Conservation (phyloP, 352 stramenopile species). For the Phytophthora cactorum region DNA sequence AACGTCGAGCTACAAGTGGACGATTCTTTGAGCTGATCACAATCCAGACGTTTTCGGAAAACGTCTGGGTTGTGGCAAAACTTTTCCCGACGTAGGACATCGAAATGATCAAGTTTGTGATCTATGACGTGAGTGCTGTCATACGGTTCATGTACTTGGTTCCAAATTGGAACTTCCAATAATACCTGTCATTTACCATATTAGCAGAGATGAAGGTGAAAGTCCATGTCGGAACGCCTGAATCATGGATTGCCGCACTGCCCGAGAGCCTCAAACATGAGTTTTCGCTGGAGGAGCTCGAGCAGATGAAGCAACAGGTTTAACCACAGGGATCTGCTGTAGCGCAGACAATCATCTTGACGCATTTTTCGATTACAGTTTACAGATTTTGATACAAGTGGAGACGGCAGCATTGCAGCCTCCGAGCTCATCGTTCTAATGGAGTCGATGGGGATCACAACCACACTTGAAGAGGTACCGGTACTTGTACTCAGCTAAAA, state of each 20-base stretch:
- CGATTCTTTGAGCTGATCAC: neutral
- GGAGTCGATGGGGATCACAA: constrained; percentile 66
- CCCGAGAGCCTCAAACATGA: constrained; percentile 69
- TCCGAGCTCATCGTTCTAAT: constrained; percentile 62
- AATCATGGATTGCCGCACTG: constrained; percentile 57
- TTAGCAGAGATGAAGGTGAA: constrained; percentile 47
- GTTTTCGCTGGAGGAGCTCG: constrained; percentile 66
- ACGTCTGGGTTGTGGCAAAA: too few relatives aligned
- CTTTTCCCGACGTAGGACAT: neutral
- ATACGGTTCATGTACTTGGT: too few relatives aligned
- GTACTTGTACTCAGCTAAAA: too few relatives aligned
- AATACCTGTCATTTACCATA: neutral
- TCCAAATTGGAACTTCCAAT: neutral
- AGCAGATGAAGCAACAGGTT: constrained; percentile 75
- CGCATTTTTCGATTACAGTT: constrained; percentile 40
- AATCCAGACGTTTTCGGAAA: too few relatives aligned
- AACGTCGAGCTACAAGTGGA: neutral
- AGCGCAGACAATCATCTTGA: neutral
- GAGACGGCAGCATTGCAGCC: constrained; percentile 65
- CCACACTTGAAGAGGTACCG: constrained; percentile 51
- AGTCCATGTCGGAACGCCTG: constrained; percentile 38
- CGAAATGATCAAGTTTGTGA: neutral
- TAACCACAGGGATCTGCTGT: neutral
- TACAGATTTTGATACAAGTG: constrained; percentile 71
- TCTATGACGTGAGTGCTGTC: neutral